Base-by-base conservation (phyloP, 345 rosid genomes). In the Dovyalis caffra region DNA sequence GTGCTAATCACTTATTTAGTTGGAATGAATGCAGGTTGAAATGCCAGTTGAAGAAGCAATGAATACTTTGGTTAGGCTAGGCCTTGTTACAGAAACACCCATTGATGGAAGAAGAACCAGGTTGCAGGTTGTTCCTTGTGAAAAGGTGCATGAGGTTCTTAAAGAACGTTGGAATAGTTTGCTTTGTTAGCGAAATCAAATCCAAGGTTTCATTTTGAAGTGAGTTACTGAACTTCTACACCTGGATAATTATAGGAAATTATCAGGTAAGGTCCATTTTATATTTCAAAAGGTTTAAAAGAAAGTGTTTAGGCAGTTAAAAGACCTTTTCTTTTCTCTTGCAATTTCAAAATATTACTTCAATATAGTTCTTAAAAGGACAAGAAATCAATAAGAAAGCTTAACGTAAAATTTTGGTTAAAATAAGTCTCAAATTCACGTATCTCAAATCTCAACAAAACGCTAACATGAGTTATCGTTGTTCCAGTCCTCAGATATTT, bases 31-130 rank as follows among this genome's bases (percentile, higher is more conserved):
- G 83, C 86, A 93, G 97, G 97, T 91, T 25, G 93, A 94, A 75
- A 88, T 94, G 96, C 97, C 97, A 51, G 83, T 92, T 64, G 90
- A 91, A 43, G 87, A 88, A 77, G 98, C 97, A 9, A 38, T 87
- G 57, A 86, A 76, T 64, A 83, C 91, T 20, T 85, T 94, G 86
- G 69, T 82, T 25, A 86, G 97, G 78, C 85, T 94, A 70, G 97
- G 93, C 31, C 83, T 91, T 58, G 95, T 82, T 38, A 78, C 76
- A 6, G 94, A 92, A 84, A 83, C 82, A 71, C 25, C 74, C n/a
- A 73, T 82, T 21, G 86, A 87, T 83, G 89, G 87, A 75, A 80
- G 86, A 75, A 79, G 73, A 60, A 66, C 75, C 76, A 72, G 70
- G 63, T 79, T 92, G 78, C 89, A 85, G 67, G 86, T 90, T 60